Evolutionary conservation across 2,329 filamentous ascomycete genomes (phyloP).

Genomic region (Epichloe baconii): DNA sequence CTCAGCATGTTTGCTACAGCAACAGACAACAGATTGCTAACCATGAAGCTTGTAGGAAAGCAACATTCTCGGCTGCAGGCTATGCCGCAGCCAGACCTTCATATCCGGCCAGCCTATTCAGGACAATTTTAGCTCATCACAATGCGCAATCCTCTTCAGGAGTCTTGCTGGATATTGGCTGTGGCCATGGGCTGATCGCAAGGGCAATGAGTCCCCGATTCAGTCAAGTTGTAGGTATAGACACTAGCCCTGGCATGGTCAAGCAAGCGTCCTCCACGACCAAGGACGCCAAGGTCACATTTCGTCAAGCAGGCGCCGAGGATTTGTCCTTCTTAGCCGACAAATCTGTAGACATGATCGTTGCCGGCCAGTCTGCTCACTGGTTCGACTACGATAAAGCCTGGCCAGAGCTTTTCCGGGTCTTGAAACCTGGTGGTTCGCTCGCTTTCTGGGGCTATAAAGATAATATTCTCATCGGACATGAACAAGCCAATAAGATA

Average conservation of each 20-base stretch:
- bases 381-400: slow-evolving; percentile 48
- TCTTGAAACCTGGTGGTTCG: slow-evolving; percentile 41
- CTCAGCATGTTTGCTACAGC: background rate
- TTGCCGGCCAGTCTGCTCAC: slow-evolving; percentile 46
- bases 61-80: slow-evolving; percentile 40
- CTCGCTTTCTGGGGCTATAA: slow-evolving; percentile 56
- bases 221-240: slow-evolving; percentile 35
- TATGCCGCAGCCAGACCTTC: slow-evolving; percentile 48
- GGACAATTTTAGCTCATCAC: slow-evolving; percentile 41
- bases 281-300: slow-evolving; percentile 30
- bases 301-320: slow-evolving; percentile 39
- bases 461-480: slow-evolving; percentile 45
- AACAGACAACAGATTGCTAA: background rate
- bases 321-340: slow-evolving; percentile 36
- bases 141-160: slow-evolving; percentile 18
- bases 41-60: slow-evolving; percentile 27
- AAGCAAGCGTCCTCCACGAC: slow-evolving; percentile 32
- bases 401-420: slow-evolving; percentile 41
- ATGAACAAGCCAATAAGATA: slow-evolving; percentile 36
- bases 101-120: slow-evolving; percentile 43
- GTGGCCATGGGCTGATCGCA: slow-evolving; percentile 46
- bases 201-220: slow-evolving; percentile 42
- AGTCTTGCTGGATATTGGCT: slow-evolving; percentile 45
- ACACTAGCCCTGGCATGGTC: slow-evolving; percentile 46
- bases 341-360: slow-evolving; percentile 36